A percentile compares a stretch with the other conserved stretches of the same genome.
phyloP scores from a whole-genome alignment of 345 rosid species.

The Boechera stricta region DNA sequence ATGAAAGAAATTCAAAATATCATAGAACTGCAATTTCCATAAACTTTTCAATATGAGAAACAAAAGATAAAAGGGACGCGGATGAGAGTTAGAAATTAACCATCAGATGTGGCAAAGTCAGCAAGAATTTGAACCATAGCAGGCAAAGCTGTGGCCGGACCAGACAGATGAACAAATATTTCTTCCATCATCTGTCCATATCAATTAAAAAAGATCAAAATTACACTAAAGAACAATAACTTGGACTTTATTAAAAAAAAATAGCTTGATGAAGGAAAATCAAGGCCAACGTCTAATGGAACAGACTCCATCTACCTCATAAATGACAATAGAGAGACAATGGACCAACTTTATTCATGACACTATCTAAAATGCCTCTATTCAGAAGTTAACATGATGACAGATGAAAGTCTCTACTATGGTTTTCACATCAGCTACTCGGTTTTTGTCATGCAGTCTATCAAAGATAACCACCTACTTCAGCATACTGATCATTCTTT shows the following conservation, averaged over 20 bases:
- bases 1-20: conserved; percentile 48
- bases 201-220: conserved; percentile 26
- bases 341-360: conserved; percentile 12
- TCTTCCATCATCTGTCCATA: conserved; percentile 94
- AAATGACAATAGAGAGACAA: conserved; percentile 16
- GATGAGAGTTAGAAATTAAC: conserved; percentile 54
- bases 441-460: conserved; percentile 19
- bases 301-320: conserved; percentile 26
- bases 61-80: conserved; percentile 21
- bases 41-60: conserved; percentile 17
- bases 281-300: conserved; percentile 7
- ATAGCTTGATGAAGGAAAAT: conserved; percentile 10
- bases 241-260: conserved; percentile 4
- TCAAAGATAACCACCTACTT: conserved; percentile 36
- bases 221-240: conserved; percentile 26
- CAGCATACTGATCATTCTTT: conserved; percentile 21
- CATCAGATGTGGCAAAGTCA: conserved; percentile 95
- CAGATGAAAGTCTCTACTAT: conserved; percentile 26
- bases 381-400: conserved; percentile 23
- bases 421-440: conserved; percentile 14
- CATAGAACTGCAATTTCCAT: conserved; percentile 38
- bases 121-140: conserved; percentile 98
- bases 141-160: conserved; percentile 77
- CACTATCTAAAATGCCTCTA: conserved; percentile 20
- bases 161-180: conserved; percentile 77